These are phyloP conservation scores for cucumber (Cucumis sativus) DNA, from an alignment of 306 rosid species.

Conservation along the genomic window Cucumber_9930_V3 NC_026656.2:1418001-1418500, in stretches of 20 bases:
- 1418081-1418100: constrained; percentile 26
- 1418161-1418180: constrained; percentile 43
- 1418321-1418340: constrained; percentile 89
- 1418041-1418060: not conserved
- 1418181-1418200: constrained; percentile 14
- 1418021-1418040: not conserved
- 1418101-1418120: constrained; percentile 26
- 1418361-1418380: constrained; percentile 89
- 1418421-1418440: not conserved
- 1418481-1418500: not conserved
- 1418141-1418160: constrained; percentile 43
- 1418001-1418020: not conserved
- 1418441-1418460: not conserved
- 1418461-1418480: not conserved
- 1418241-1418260: constrained; percentile 58
- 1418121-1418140: constrained; percentile 36
- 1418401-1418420: constrained; percentile 51
- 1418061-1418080: constrained; percentile 11
- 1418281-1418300: constrained; percentile 90
- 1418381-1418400: constrained; percentile 89
- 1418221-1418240: constrained; percentile 57
- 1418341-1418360: constrained; percentile 85
- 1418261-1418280: constrained; percentile 92
- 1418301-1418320: constrained; percentile 87
- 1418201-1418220: constrained; percentile 43